These are phyloP conservation scores for Gliomastix tumulicola DNA, from an alignment of 2,329 filamentous ascomycete species.

Conservation along the genomic window DNA sequence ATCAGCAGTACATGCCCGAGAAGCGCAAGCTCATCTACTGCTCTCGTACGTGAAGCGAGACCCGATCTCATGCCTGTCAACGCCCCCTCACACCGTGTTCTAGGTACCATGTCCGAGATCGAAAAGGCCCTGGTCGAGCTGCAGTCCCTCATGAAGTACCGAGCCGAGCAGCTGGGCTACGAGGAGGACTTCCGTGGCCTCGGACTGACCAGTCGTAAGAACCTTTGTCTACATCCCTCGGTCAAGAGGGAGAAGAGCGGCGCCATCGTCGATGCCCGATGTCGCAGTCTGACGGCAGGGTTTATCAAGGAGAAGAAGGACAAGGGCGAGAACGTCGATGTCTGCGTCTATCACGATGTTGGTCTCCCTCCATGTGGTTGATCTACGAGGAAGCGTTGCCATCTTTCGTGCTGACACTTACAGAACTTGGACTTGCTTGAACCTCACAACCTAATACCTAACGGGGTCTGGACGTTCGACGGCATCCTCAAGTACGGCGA, in stretches of 20 bases:
- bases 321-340: conserved; percentile 84
- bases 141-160: conserved; percentile 91
- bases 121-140: conserved; percentile 93
- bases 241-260: conserved; percentile 97
- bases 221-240: conserved; percentile 90
- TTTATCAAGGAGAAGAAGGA: conserved; percentile 99
- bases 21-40: conserved; percentile 97
- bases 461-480: conserved; percentile 94
- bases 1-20: conserved; percentile 89
- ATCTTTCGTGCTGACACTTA: conserved; percentile 7
- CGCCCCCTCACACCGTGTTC: background rate
- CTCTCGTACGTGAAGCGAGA: conserved; percentile 61
- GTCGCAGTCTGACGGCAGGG: conserved; percentile 88
- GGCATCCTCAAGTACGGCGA: conserved; percentile 85
- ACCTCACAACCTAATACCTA: conserved; percentile 87
- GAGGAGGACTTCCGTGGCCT: conserved; percentile 91
- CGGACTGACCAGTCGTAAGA: conserved; percentile 93
- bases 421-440: conserved; percentile 91
- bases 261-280: conserved; percentile 87
- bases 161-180: conserved; percentile 78
- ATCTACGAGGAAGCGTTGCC: too few species aligned
- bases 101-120: conserved; percentile 97
- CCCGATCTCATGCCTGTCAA: background rate
- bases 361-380: conserved; percentile 20
- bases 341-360: conserved; percentile 93